Evolutionary conservation across 1,139 yeast genomes (phyloP).

Genomic region (Tardiomyces blankii): DNA sequence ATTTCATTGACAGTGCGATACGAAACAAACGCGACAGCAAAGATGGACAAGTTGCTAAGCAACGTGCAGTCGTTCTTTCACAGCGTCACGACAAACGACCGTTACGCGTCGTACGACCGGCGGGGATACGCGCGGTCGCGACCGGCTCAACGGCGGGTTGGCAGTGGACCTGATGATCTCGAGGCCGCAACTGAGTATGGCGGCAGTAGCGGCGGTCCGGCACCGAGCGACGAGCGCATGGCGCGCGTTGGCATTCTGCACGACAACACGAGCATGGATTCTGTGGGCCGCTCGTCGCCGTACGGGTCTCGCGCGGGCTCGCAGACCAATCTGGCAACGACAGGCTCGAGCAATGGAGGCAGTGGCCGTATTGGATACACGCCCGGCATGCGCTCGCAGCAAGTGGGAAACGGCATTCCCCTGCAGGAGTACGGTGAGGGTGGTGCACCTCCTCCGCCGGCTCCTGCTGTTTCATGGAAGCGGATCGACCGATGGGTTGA

Average conservation of each 20-base stretch:
- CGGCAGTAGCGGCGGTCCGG: neutral
- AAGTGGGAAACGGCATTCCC: constrained; percentile 29
- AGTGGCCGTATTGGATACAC: constrained; percentile 16
- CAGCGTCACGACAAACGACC: constrained; percentile 53
- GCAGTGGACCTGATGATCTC: constrained; percentile 6
- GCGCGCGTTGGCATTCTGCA: constrained; percentile 11
- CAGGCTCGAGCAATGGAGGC: constrained; percentile 7
- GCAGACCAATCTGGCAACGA: constrained; percentile 7
- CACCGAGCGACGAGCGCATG: neutral
- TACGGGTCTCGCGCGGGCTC: constrained; percentile 9
- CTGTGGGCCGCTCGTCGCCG: constrained; percentile 9
- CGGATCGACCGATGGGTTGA: constrained; percentile 67
- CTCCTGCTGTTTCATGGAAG: constrained; percentile 61
- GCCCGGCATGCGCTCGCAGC: constrained; percentile 28
- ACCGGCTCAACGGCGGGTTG: constrained; percentile 6
- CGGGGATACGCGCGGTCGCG: constrained; percentile 10
- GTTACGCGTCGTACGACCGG: constrained; percentile 47
- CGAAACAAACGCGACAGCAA: too few species aligned
- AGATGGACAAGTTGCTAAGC: constrained; percentile 24
- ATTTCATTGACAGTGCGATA: too few species aligned
- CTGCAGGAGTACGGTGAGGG: constrained; percentile 35
- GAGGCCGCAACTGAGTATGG: constrained; percentile 10
- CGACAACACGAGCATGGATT: constrained; percentile 10
- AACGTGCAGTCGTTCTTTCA: constrained; percentile 40
- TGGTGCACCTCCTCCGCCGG: constrained; percentile 58